Conservation (phyloP, 306 rosid genomes). For the Comarum palustre region DNA sequence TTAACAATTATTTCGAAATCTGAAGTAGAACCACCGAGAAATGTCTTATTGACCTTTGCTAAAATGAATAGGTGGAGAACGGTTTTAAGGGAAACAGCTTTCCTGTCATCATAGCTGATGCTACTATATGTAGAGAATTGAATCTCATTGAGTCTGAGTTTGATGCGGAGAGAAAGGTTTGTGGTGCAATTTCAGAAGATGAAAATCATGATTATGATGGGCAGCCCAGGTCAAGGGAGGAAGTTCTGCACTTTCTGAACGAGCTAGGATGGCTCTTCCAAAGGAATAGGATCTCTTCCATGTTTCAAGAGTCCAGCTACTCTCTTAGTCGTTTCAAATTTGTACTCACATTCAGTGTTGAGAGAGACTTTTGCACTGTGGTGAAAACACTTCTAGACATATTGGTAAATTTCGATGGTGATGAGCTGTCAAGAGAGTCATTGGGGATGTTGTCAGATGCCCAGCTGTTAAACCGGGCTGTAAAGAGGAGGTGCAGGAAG, state of each 20-base stretch:
- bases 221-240: slow-evolving; percentile 65
- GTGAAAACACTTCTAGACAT: slow-evolving; percentile 69
- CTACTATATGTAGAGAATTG: slow-evolving; percentile 72
- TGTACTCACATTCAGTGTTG: slow-evolving; percentile 68
- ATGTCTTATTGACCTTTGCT: slow-evolving; percentile 7
- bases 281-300: slow-evolving; percentile 43
- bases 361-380: slow-evolving; percentile 64
- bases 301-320: slow-evolving; percentile 44
- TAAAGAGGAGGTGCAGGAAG: slow-evolving; percentile 58
- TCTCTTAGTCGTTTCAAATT: slow-evolving; percentile 68
- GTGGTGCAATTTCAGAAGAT: slow-evolving; percentile 53
- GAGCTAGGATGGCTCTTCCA: slow-evolving; percentile 97
- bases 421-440: slow-evolving; percentile 46
- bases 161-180: slow-evolving; percentile 34
- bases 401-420: slow-evolving; percentile 50
- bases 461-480: slow-evolving; percentile 78
- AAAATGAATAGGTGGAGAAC: slow-evolving; percentile 71
- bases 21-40: slow-evolving; percentile 8
- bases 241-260: slow-evolving; percentile 66
- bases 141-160: slow-evolving; percentile 66
- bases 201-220: slow-evolving; percentile 41
- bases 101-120: slow-evolving; percentile 81
- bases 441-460: slow-evolving; percentile 61
- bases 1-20: neutral
- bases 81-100: slow-evolving; percentile 79